Conservation (phyloP, 2,329 filamentous ascomycete species). For the Endothia cerciana region DNA sequence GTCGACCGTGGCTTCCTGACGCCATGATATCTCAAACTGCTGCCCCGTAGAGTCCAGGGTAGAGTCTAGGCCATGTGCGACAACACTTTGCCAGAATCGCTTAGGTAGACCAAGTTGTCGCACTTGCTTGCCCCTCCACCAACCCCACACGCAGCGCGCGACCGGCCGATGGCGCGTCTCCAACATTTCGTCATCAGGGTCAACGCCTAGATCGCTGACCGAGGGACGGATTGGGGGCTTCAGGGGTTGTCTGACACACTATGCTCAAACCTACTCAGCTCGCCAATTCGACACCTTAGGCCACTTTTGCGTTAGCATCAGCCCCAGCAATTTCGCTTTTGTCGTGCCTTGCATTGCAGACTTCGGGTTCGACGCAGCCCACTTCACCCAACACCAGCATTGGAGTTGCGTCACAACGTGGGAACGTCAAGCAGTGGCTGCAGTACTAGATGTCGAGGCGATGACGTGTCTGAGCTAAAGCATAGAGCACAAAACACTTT, state of each 20-base stretch:
- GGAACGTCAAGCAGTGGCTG: neutral
- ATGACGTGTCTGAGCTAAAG: slow-evolving; percentile 5
- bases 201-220: slow-evolving; percentile 23
- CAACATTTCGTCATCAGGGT: slow-evolving; percentile 18
- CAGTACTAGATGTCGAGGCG: neutral
- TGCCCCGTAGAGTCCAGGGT: too few relatives aligned
- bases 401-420: neutral
- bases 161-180: neutral
- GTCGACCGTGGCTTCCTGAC: neutral
- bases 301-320: slow-evolving; percentile 7
- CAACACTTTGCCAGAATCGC: neutral
- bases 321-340: slow-evolving; percentile 13
- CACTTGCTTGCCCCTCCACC: neutral
- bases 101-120: neutral
- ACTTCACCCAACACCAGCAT: neutral
- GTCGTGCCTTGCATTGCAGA: neutral
- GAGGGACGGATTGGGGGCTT: slow-evolving; percentile 21
- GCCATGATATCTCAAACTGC: neutral
- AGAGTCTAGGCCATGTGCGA: neutral
- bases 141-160: neutral
- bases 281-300: slow-evolving; percentile 8
- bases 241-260: slow-evolving; percentile 7
- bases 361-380: neutral
- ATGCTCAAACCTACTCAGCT: slow-evolving; percentile 6
- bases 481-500: slow-evolving; percentile 19